Base-by-base conservation (phyloP, 2,329 filamentous ascomycete genomes). In the Penicillium concentricum region DNA sequence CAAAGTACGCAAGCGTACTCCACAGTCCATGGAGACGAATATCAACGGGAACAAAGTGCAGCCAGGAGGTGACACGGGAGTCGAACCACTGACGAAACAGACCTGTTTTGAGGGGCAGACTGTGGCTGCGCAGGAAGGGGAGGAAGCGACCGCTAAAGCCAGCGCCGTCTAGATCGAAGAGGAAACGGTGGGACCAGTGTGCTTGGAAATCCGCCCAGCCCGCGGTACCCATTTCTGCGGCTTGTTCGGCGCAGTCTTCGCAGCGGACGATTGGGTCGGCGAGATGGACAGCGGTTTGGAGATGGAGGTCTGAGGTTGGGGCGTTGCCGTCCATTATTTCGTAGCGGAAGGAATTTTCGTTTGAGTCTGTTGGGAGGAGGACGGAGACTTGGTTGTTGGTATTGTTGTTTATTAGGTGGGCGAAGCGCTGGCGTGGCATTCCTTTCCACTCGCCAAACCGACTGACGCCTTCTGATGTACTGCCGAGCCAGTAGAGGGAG, bases 31-130 rank as follows among this genome's bases (percentile, higher is more conserved):
- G 88, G 20, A 89, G 84, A 3, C 90, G 82, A 2, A 88, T 63
- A 69, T 94, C 90, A 16, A 92, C 75, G 9, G 91, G 91, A 2
- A 93, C 87, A 65, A 91, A 94, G 70, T 95, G 90, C 43, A 87
- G 77, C 90, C 90, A 95, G 0, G 90, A 84, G 56, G 81, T 82
- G 16, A 94, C 74, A 6, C 91, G 84, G 48, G 87, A 85, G 57
- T 90, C 88, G 72, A 87, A 90, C 91, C 91, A 95, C 68, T 91
- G 86, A 24, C 85, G 82, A 72, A 92, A 93, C 7, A 93, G 78
- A 0, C 86, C 86, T 0, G 76, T 84, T 61, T 91, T 81, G 68
- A 94, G 84, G 0, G 89, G 89, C 5, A 92, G 79, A 46, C 82
- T 87, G 60, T 78, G 78, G 16, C 88, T 90, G 45, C 83, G 82